phyloP scores from a whole-genome alignment of 2,329 filamentous ascomycete genomes.

The Fusarium foetens region DNA sequence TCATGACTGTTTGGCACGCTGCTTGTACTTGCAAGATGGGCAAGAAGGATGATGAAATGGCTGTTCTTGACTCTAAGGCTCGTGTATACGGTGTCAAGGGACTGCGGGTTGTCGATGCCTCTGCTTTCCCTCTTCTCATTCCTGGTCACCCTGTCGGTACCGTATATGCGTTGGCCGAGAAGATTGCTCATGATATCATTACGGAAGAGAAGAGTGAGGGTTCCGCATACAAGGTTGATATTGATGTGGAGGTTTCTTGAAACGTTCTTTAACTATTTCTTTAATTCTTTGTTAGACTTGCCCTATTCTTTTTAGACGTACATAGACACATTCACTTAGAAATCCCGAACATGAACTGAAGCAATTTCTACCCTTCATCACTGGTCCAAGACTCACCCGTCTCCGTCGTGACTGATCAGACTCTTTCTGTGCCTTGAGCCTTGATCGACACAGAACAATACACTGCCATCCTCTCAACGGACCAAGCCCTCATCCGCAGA shows the following conservation, averaged over 20 bases:
- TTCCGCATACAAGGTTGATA: background rate
- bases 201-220: background rate
- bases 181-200: conserved; percentile 31
- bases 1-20: conserved; percentile 41
- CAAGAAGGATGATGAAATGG: conserved; percentile 25
- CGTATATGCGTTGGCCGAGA: conserved; percentile 31
- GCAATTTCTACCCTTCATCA: background rate
- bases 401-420: background rate
- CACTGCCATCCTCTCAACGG: no score
- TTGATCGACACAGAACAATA: background rate
- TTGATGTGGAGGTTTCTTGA: background rate
- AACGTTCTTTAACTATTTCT: background rate
- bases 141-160: conserved; percentile 34
- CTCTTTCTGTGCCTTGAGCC: no score
- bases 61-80: conserved; percentile 31
- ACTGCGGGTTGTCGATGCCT: conserved; percentile 29
- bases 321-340: background rate
- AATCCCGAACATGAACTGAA: background rate
- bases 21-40: conserved; percentile 40
- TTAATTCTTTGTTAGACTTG: background rate
- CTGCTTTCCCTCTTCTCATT: conserved; percentile 24
- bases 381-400: background rate
- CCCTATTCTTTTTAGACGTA: background rate
- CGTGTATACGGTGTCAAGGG: conserved; percentile 32
- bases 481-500: background rate